Conservation (phyloP, 2,329 filamentous ascomycete genomes). For the Whalleya microplaca region DNA sequence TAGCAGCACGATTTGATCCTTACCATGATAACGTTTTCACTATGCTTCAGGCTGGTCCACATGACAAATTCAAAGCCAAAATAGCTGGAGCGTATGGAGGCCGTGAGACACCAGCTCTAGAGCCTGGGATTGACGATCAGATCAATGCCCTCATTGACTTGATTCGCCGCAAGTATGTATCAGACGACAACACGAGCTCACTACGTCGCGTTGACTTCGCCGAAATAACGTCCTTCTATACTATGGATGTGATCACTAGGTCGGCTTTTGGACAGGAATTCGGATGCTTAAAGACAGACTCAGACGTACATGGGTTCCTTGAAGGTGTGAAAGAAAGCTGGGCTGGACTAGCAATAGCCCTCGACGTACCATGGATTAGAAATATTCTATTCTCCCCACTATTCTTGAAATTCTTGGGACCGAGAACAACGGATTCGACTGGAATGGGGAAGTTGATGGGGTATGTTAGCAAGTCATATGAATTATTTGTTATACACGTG, state of each 20-base stretch:
- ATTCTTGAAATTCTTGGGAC: slow-evolving; percentile 18
- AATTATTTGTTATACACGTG: background rate
- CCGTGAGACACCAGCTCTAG: slow-evolving; percentile 26
- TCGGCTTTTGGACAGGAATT: slow-evolving; percentile 33
- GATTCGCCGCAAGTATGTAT: slow-evolving; percentile 25
- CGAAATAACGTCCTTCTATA: slow-evolving; percentile 17
- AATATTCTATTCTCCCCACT: slow-evolving; percentile 19
- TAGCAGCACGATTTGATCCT: slow-evolving; percentile 15
- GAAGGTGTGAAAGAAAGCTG: slow-evolving; percentile 12
- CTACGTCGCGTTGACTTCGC: slow-evolving; percentile 22
- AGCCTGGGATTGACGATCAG: slow-evolving; percentile 23
- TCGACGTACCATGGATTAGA: slow-evolving; percentile 23
- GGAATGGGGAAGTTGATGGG: slow-evolving; percentile 14
- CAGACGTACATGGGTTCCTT: slow-evolving; percentile 30
- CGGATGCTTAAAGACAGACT: slow-evolving; percentile 31
- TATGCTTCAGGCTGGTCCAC: slow-evolving; percentile 46
- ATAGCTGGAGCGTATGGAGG: slow-evolving; percentile 25
- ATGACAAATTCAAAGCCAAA: slow-evolving; percentile 39
- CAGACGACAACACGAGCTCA: background rate
- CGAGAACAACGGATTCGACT: slow-evolving; percentile 21
- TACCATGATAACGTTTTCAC: slow-evolving; percentile 57
- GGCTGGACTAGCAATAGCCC: slow-evolving; percentile 16
- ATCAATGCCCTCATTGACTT: slow-evolving; percentile 19
- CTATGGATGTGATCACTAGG: slow-evolving; percentile 34
- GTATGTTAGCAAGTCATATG: background rate